Percentiles rank a stretch among this genome's conserved stretches.
phyloP scores from a whole-genome alignment of 306 rosid genomes.

The Lathyrus sativus region DNA sequence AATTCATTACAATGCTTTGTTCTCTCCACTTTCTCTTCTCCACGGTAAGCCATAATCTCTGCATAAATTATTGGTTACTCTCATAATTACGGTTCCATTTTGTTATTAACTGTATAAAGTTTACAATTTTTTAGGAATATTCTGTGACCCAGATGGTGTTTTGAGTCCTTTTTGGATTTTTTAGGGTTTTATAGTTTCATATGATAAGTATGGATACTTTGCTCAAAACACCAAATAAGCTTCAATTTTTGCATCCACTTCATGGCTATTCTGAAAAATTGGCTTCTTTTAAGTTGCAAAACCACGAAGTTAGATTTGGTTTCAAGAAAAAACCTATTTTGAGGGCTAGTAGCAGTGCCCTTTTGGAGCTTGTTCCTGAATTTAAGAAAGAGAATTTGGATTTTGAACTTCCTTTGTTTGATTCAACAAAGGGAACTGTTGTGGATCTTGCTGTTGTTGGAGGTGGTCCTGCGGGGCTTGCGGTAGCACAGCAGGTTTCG shows the following conservation, averaged over 20 bases:
- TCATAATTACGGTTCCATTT: constrained; percentile 8
- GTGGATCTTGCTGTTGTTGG: constrained; percentile 97
- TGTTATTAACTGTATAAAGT: constrained; percentile 1
- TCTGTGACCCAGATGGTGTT: constrained; percentile 36
- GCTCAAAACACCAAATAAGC: constrained; percentile 88
- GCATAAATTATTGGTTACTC: not conserved
- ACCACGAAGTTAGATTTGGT: constrained; percentile 66
- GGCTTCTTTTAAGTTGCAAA: constrained; percentile 53
- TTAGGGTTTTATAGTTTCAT: constrained; percentile 29
- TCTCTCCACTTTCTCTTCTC: constrained; percentile 29
- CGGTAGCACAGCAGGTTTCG: constrained; percentile 97
- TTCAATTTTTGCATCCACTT: constrained; percentile 73
- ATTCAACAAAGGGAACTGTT: constrained; percentile 71
- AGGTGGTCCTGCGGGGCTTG: constrained; percentile 97
- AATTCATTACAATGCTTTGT: constrained; percentile 37
- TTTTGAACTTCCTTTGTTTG: constrained; percentile 86
- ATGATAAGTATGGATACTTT: constrained; percentile 74
- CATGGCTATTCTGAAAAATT: constrained; percentile 77
- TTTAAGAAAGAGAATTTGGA: constrained; percentile 83
- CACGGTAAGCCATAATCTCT: constrained; percentile 49
- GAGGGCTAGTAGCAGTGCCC: constrained; percentile 65
- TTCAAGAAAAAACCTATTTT: constrained; percentile 55
- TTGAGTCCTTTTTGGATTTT: constrained; percentile 36
- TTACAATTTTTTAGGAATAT: not conserved
- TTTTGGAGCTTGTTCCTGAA: constrained; percentile 95